phyloP scores from a whole-genome alignment of 164 flowering plant genomes.

The Stephania yunnanensis region DNA sequence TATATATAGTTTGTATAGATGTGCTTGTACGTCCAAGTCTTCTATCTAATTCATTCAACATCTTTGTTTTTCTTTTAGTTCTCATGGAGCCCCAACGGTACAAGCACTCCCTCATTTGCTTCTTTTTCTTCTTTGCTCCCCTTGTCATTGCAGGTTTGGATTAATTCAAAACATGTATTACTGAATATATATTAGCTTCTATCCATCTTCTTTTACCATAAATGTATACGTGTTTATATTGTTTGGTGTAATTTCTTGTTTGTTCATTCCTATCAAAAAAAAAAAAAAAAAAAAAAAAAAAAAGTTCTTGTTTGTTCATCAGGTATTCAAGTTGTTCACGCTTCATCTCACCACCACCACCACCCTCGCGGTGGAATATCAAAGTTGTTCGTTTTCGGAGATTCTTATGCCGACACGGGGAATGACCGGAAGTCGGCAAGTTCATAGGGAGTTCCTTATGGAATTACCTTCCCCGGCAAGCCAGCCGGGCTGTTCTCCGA shows the following conservation, averaged over 20 bases:
- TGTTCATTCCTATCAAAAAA: too few relatives aligned
- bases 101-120: neutral
- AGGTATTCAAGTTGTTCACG: neutral
- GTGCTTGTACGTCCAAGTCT: too few relatives aligned
- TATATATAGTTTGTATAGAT: too few relatives aligned
- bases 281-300: too few relatives aligned
- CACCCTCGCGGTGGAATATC: neutral
- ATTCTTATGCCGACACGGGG: slow-evolving; percentile 72
- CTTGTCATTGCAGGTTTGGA: neutral
- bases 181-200: too few relatives aligned
- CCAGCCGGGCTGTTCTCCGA: slow-evolving; percentile 73
- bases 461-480: slow-evolving; percentile 59
- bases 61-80: neutral
- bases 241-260: neutral
- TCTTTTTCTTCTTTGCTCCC: neutral
- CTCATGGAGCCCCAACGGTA: neutral
- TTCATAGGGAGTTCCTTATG: slow-evolving; percentile 63
- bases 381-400: slow-evolving; percentile 65
- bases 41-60: neutral
- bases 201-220: too few relatives aligned
- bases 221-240: neutral
- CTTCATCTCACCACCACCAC: neutral
- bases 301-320: neutral
- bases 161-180: neutral
- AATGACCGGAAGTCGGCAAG: slow-evolving; percentile 23